Evolutionary conservation across 192 early-diverging fungal species (phyloP), one percentile per base, ranked within the genome.

Genomic region (Coemansia sp.): DNA sequence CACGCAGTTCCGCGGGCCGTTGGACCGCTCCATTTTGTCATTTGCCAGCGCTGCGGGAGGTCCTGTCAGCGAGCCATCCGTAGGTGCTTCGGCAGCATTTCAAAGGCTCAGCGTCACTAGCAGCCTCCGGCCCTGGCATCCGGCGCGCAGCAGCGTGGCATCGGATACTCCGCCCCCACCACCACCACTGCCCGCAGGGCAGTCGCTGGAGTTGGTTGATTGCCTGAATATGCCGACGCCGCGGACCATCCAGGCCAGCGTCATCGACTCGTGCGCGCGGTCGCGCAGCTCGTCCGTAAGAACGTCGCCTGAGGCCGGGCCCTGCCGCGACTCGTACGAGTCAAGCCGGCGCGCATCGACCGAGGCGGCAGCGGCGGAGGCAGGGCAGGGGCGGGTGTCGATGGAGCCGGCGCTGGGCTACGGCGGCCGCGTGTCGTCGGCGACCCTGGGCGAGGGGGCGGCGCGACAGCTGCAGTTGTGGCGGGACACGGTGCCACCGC

Each of bases 391-490:
- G 8, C 46, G 46, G 19, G 8, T 50, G n/a, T 50, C 46, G n/a
- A 50, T 50, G n/a, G 46, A 50, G 21, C 46, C 46, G 19, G 14
- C 11, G 13, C 13, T 42, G 13, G 41, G 41, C 13, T 42, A 42
- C 41, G 41, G 45, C 19, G 45, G 45, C n/a, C 45, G 45, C 41
- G 41, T 42, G 45, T 67, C 70, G 31, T 67, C 70, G 19, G 70
- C 62, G 3, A 67, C 70, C 14, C 41, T 73, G 35, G 70, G 17
- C 16, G 16, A 7, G n/a, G 50, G 50, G 2, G 50, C 16, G 45
- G 46, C 46, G 46, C 46, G 46, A 73, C 81, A 76, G 61, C 64
- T 79, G 62, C 77, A 73, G 54, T 67, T 84, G 59, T 84, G 81
- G 81, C 68, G 77, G 24, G 73, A 84, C 70, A 79, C 81, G 9